Base-by-base conservation (phyloP, 2,329 filamentous ascomycete species). In the Volutella citrinella region DNA sequence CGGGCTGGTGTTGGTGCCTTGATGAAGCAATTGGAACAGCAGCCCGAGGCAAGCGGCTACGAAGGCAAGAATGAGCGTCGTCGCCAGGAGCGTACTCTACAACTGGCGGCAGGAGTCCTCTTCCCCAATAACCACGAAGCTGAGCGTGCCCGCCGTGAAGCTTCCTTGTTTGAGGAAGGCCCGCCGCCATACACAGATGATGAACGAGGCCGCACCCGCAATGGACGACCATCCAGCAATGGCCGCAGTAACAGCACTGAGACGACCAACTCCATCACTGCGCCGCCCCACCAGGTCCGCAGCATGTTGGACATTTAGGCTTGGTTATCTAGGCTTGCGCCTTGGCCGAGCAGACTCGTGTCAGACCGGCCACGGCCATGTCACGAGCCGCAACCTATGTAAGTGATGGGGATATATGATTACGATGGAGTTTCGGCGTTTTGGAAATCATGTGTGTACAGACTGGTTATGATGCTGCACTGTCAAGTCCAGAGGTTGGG, bases 251-350 rank as follows among this genome's bases (percentile, higher is more conserved):
- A 62, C 25, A 76, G 72, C 43, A 60, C 63, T 2, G 64, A 57
- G 27, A 74, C 73, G 21, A 60, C 57, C n/a, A 55, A 64, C 27
- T 76, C 72, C 6, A 57, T 70, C 10, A 61, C 54, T 7, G 62
- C 55, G n/a, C 67, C 66, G 34, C 72, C 74, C n/a, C 72, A 76
- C 50, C 68, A 75, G 48, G 58, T 78, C 6, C 65, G 61, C 48
- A 79, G 76, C 50, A 80, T 80, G 76, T 45, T 80, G 46, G 76
- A 80, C 47, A 50, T 79, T 11, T 79, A 56, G 34, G 10, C 18
- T 13, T 23, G 18, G 12, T 9, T 17, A 19, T 8, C 9, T 18
- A 12, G n/a, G 10, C 17, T 9, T 9, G 13, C n/a, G n/a, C n/a
- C n/a, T n/a, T n/a, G n/a, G n/a, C n/a, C n/a, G n/a, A n/a, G n/a